phyloP scores from a whole-genome alignment of 2,329 filamentous ascomycete genomes.

The Paraconiothyrium sp. region DNA sequence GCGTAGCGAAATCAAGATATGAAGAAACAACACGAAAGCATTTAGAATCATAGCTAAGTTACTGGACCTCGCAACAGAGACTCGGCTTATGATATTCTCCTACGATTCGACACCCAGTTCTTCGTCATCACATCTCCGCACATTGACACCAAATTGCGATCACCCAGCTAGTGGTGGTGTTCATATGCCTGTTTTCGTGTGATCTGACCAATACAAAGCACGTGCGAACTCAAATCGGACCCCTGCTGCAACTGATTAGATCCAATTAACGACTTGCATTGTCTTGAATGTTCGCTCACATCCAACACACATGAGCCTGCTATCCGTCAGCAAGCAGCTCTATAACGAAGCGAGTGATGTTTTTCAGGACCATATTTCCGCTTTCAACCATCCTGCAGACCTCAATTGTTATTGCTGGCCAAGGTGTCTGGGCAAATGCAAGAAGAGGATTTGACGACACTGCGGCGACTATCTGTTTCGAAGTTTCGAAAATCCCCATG shows the following conservation, averaged over 20 bases:
- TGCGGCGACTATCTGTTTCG: background rate
- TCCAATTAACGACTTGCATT: background rate
- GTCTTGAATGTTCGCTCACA: background rate
- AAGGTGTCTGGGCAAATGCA: background rate
- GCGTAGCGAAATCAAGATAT: too few relatives aligned
- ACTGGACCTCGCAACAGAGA: background rate
- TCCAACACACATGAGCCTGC: background rate
- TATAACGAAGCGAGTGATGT: constrained; percentile 1
- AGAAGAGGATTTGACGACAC: background rate
- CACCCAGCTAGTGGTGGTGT: background rate
- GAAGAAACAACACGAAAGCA: too few relatives aligned
- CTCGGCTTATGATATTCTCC: background rate
- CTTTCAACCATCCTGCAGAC: background rate
- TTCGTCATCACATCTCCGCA: background rate
- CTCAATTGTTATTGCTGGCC: background rate
- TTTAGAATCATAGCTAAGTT: background rate
- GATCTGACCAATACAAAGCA: background rate
- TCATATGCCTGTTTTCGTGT: background rate
- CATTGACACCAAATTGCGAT: background rate
- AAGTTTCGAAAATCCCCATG: background rate
- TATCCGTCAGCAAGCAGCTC: constrained; percentile 1
- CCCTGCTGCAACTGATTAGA: background rate
- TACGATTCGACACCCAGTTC: background rate
- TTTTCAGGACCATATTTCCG: background rate
- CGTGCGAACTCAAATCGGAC: background rate